Conservation (phyloP, 2,329 filamentous ascomycete species). For the Aspergillus arachidicola region DNA sequence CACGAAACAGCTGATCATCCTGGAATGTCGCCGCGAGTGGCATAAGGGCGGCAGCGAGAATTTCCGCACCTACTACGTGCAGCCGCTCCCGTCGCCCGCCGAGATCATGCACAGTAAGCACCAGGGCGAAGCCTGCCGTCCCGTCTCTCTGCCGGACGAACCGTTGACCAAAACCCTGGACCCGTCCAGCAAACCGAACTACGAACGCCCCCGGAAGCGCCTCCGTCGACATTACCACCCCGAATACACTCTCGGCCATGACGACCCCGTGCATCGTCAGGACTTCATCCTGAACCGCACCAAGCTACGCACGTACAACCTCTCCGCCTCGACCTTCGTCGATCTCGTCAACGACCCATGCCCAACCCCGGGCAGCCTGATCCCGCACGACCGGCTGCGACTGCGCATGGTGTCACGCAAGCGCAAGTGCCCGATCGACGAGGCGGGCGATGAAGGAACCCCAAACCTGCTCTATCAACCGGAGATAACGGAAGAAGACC, state of each 20-base stretch:
- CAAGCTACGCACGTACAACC: slow-evolving; percentile 47
- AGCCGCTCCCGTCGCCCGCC: slow-evolving; percentile 38
- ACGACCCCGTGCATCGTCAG: slow-evolving; percentile 26
- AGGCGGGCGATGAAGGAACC: slow-evolving; percentile 29
- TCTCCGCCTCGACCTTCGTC: slow-evolving; percentile 43
- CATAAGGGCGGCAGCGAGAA: slow-evolving; percentile 58
- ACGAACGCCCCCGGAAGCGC: slow-evolving; percentile 41
- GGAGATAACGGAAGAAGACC: slow-evolving; percentile 27
- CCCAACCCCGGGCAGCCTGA: slow-evolving; percentile 25
- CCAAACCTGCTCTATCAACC: slow-evolving; percentile 32
- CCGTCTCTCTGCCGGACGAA: slow-evolving; percentile 28
- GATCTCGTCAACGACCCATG: slow-evolving; percentile 47
- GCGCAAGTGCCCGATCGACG: slow-evolving; percentile 42
- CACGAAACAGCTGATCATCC: slow-evolving; percentile 60
- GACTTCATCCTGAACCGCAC: slow-evolving; percentile 50
- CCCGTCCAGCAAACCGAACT: slow-evolving; percentile 32
- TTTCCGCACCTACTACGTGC: slow-evolving; percentile 67
- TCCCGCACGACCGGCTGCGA: slow-evolving; percentile 42
- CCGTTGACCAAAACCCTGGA: slow-evolving; percentile 32
- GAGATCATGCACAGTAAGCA: slow-evolving; percentile 24
- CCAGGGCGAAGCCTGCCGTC: slow-evolving; percentile 12
- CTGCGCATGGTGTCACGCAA: slow-evolving; percentile 47
- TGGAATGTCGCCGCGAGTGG: slow-evolving; percentile 74
- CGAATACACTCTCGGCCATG: slow-evolving; percentile 37
- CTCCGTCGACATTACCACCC: slow-evolving; percentile 41